These are phyloP conservation scores for Mycena capillaripes DNA, from an alignment of 768 basidiomycete species.

Conservation along the genomic window DNA sequence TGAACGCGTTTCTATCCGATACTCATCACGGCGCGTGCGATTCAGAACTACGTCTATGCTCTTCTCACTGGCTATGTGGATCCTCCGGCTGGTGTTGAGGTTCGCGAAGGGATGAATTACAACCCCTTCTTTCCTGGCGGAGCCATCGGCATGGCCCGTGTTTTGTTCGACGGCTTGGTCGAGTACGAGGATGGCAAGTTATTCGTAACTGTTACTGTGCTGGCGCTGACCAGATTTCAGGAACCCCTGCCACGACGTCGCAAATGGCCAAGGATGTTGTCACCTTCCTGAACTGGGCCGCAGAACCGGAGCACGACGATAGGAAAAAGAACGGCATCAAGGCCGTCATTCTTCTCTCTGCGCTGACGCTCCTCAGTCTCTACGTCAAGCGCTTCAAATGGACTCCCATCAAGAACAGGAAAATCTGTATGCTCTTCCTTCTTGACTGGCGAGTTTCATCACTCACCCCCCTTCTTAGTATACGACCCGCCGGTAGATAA, in stretches of 20 bases:
- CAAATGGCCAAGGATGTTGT: slow-evolving; percentile 99
- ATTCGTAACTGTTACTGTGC: not conserved
- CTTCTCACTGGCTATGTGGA: slow-evolving; percentile 98
- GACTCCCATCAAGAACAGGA: slow-evolving; percentile 92
- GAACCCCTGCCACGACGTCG: slow-evolving; percentile 95
- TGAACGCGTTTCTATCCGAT: slow-evolving; percentile 16
- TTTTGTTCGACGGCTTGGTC: slow-evolving; percentile 95
- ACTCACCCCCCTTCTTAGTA: slow-evolving; percentile 50
- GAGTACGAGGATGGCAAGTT: slow-evolving; percentile 93
- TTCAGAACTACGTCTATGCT: slow-evolving; percentile 95
- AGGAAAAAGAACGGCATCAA: slow-evolving; percentile 98
- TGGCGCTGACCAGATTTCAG: slow-evolving; percentile 51
- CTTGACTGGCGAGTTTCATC: not conserved
- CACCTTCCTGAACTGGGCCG: slow-evolving; percentile 96
- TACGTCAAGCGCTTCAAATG: slow-evolving; percentile 98
- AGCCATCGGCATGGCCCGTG: slow-evolving; percentile 98
- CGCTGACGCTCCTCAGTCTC: slow-evolving; percentile 83
- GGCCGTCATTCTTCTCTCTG: slow-evolving; percentile 93
- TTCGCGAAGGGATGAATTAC: slow-evolving; percentile 99
- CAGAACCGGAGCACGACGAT: slow-evolving; percentile 98
- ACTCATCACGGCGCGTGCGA: not conserved
- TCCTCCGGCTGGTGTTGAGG: slow-evolving; percentile 93
- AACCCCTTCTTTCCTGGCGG: slow-evolving; percentile 99
- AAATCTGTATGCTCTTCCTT: slow-evolving; percentile 74
- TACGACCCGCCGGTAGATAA: slow-evolving; percentile 75